These are phyloP conservation scores for Candida stauntonica DNA, from an alignment of 805 yeast genomes.

Conservation along the genomic window DNA sequence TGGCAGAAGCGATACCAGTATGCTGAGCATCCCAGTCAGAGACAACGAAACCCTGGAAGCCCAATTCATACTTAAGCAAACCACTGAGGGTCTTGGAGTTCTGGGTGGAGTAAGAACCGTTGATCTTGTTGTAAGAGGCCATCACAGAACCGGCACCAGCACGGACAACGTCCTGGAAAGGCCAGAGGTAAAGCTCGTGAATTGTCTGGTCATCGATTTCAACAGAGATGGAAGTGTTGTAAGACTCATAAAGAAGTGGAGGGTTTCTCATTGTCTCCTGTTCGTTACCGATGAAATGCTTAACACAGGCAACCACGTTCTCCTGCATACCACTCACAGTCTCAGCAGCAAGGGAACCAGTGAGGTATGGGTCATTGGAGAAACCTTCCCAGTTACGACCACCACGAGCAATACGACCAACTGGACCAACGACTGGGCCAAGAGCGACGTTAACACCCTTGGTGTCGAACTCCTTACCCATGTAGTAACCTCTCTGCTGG, in stretches of 20 bases:
- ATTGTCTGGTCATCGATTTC: constrained; percentile 7
- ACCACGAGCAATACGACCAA: constrained; percentile 8
- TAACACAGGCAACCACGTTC: constrained; percentile 7
- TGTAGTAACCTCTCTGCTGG: constrained; percentile 6
- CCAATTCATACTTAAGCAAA: constrained; percentile 5
- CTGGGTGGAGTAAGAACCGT: constrained; percentile 8
- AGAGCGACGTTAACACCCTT: constrained; percentile 8
- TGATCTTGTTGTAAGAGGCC: constrained; percentile 10
- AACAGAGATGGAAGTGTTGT: constrained; percentile 4
- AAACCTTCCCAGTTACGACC: constrained; percentile 13
- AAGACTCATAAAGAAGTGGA: not conserved
- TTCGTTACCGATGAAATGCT: constrained; percentile 10
- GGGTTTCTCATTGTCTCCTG: constrained; percentile 11
- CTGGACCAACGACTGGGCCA: constrained; percentile 10
- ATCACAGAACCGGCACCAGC: constrained; percentile 10
- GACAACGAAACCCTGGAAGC: constrained; percentile 9
- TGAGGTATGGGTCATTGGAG: constrained; percentile 10
- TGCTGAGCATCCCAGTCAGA: constrained; percentile 10
- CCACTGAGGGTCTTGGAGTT: constrained; percentile 9
- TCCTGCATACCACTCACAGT: constrained; percentile 6
- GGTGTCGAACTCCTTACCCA: constrained; percentile 8
- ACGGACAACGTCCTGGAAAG: constrained; percentile 7
- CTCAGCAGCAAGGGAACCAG: constrained; percentile 4
- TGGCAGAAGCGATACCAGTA: constrained; percentile 4
- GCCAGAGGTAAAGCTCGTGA: constrained; percentile 11